Evolutionary conservation across 805 yeast species (phyloP).

Genomic region (Candida manassasensis): DNA sequence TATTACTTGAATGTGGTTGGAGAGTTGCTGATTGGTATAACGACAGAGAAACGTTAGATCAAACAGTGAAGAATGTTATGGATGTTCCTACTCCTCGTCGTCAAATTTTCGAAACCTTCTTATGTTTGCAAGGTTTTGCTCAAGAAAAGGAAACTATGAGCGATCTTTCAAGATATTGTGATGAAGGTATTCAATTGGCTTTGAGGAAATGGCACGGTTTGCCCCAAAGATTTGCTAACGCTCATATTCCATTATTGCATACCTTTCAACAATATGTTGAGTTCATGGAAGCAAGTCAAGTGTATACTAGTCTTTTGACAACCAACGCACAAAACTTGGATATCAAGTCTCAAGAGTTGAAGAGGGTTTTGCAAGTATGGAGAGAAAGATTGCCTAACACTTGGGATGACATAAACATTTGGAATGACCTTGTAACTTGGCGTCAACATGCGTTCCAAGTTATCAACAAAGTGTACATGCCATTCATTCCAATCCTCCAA

Average conservation of each 20-base stretch:
- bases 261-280: conserved; percentile 97
- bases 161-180: conserved; percentile 81
- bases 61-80: conserved; percentile 92
- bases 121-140: conserved; percentile 88
- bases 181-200: conserved; percentile 93
- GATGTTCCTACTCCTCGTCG: conserved; percentile 98
- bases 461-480: conserved; percentile 89
- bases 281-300: conserved; percentile 94
- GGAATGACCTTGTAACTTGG: conserved; percentile 99
- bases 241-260: conserved; percentile 87
- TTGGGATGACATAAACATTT: conserved; percentile 96
- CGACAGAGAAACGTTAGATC: conserved; percentile 91
- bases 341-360: conserved; percentile 87
- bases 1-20: conserved; percentile 98
- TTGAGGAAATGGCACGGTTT: conserved; percentile 89
- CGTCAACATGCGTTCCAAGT: conserved; percentile 97
- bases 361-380: conserved; percentile 95
- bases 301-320: conserved; percentile 78
- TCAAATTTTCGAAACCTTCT: conserved; percentile 91
- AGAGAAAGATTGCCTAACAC: conserved; percentile 91
- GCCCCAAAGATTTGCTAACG: conserved; percentile 71
- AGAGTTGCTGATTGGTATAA: conserved; percentile 97
- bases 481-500: conserved; percentile 81
- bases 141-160: conserved; percentile 83
- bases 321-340: conserved; percentile 93